Base-by-base conservation (phyloP, 164 flowering plant genomes). In the Macadamia tetraphylla region DNA sequence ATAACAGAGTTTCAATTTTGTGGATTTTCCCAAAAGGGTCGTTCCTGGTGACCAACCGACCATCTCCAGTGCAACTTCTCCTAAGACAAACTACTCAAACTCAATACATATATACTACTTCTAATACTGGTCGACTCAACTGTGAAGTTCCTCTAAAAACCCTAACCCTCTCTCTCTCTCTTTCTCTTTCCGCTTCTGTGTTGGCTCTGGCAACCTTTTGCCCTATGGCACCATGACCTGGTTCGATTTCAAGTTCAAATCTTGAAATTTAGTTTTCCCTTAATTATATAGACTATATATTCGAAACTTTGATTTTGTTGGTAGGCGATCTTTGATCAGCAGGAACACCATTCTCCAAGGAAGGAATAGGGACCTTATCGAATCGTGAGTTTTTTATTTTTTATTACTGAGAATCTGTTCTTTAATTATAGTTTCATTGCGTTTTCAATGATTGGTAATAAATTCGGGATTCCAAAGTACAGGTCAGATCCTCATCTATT, bases 401-500 rank as follows among this genome's bases (percentile, higher is more conserved):
- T 11, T 14, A 14, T 53, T 35, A 35, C 40, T 35, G 5, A 35
- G 40, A 53, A 53, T 53, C 17, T 53, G 17, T 53, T 14, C 18
- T 53, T 53, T 17, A 14, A 53, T 53, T 6, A 53, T 5, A 53
- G 13, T 14, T 53, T 17, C 3, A 12, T 53, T 14, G 6, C 14
- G 1, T 46, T 3, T 14, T 6, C 15, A 53, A 53, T 53, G 18
- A 53, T 23, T 57, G 6, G 30, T 57, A 1, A 23, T 18, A 57
- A 23, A 57, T 57, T 57, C 5, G 30, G 59, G 9, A 14, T 9
- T 44, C 46, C 6, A 29, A 35, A 61, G 42, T 62, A 60, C 49
- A 69, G 65, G 65, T 55, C 32, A 56, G 62, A 63, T 64, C 67
- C 31, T 71, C 58, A 64, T 64, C 64, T 29, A 8, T 23, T 64